Evolutionary conservation across 1,139 yeast species (phyloP).

Genomic region (Williopsis jadinii): DNA sequence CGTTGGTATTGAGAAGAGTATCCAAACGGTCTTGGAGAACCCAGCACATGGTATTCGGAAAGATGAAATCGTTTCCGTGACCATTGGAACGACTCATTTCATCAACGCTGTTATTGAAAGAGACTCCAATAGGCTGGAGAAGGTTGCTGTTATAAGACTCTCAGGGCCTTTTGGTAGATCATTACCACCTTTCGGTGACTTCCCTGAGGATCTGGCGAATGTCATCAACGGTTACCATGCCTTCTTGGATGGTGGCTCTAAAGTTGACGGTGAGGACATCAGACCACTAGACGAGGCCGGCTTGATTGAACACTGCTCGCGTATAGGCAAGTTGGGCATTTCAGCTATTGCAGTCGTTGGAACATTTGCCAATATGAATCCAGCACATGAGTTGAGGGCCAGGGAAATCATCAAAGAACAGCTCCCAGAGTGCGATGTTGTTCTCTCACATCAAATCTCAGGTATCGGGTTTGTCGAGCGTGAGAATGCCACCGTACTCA

Average conservation of each 20-base stretch:
- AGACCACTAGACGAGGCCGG: slow-evolving; percentile 27
- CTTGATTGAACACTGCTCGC: slow-evolving; percentile 22
- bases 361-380: slow-evolving; percentile 30
- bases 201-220: slow-evolving; percentile 29
- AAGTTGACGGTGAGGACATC: slow-evolving; percentile 33
- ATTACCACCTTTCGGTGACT: slow-evolving; percentile 33
- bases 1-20: slow-evolving; percentile 33
- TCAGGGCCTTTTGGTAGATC: slow-evolving; percentile 31
- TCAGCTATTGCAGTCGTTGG: slow-evolving; percentile 31
- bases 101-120: slow-evolving; percentile 37
- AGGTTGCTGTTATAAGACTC: slow-evolving; percentile 33
- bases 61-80: slow-evolving; percentile 27
- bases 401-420: slow-evolving; percentile 24
- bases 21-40: slow-evolving; percentile 26
- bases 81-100: slow-evolving; percentile 39
- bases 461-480: slow-evolving; percentile 35
- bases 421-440: slow-evolving; percentile 30
- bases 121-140: slow-evolving; percentile 29
- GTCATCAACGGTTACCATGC: slow-evolving; percentile 29
- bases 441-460: slow-evolving; percentile 33
- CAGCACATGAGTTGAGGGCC: slow-evolving; percentile 28
- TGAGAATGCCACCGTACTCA: slow-evolving; percentile 36
- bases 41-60: slow-evolving; percentile 15
- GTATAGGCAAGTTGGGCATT: slow-evolving; percentile 26
- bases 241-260: slow-evolving; percentile 31